Evolutionary conservation across 116 monocot genomes (phyloP).

Genomic region (Zostera marina): DNA sequence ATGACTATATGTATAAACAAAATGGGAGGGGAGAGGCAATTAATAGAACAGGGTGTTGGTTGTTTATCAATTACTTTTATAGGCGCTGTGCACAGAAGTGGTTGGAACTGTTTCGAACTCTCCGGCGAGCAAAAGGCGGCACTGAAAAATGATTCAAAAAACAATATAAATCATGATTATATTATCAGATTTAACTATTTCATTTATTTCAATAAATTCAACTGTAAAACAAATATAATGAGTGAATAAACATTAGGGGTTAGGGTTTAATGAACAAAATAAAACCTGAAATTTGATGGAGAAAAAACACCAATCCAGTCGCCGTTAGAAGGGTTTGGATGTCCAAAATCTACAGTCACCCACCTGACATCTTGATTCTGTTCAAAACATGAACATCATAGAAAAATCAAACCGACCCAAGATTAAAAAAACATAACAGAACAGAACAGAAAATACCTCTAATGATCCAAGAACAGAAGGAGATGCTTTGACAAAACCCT

Average conservation of each 20-base stretch:
- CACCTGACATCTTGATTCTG: slow-evolving; percentile 7
- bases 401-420: background rate
- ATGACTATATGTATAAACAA: too few relatives aligned
- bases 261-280: too few relatives aligned
- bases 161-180: background rate
- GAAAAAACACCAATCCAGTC: slow-evolving; percentile 89
- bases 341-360: slow-evolving; percentile 31
- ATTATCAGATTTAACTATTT: too few relatives aligned
- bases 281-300: slow-evolving; percentile 55
- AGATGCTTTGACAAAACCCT: slow-evolving; percentile 45
- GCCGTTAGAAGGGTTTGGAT: slow-evolving; percentile 32
- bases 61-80: slow-evolving; percentile 85
- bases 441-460: slow-evolving; percentile 14
- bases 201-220: too few relatives aligned
- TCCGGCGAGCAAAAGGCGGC: slow-evolving; percentile 43
- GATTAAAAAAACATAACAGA: background rate
- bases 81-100: slow-evolving; percentile 72
- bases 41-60: too few relatives aligned
- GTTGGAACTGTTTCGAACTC: slow-evolving; percentile 31
- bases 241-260: too few relatives aligned
- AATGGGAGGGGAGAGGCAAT: too few relatives aligned
- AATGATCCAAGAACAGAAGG: slow-evolving; percentile 44
- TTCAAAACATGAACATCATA: background rate
- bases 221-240: too few relatives aligned
- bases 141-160: slow-evolving; percentile 27